These are phyloP conservation scores for Nakataea oryzae DNA, from an alignment of 2,329 filamentous ascomycete species.

Conservation along the genomic window DNA sequence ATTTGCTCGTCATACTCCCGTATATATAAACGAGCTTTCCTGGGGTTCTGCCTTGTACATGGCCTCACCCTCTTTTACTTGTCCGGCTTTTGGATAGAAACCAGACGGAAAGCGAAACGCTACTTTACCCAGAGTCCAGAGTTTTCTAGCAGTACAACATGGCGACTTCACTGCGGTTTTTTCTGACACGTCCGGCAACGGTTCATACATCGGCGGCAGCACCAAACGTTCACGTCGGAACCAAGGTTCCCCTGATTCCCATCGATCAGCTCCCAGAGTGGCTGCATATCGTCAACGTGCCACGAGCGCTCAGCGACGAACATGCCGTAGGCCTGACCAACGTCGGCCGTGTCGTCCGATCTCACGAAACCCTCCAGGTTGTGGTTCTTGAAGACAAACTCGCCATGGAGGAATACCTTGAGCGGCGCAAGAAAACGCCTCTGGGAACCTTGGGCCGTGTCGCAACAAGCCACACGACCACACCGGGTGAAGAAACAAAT, in stretches of 20 bases:
- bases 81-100: background rate
- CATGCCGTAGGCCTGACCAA: slow-evolving; percentile 27
- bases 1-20: no score
- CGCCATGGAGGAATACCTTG: no score
- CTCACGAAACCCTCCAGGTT: slow-evolving; percentile 5
- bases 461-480: no score
- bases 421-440: no score
- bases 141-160: background rate
- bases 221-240: slow-evolving; percentile 12
- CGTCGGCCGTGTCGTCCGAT: slow-evolving; percentile 19
- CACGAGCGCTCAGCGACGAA: slow-evolving; percentile 26
- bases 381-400: background rate
- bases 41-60: background rate
- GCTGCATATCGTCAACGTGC: slow-evolving; percentile 30
- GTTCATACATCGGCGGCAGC: background rate
- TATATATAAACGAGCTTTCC: background rate
- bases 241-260: slow-evolving; percentile 42
- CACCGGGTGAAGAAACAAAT: background rate
- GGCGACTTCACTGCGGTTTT: background rate
- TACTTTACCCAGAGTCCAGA: background rate
- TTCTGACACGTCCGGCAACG: background rate
- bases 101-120: background rate
- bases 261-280: slow-evolving; percentile 39
- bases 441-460: no score
- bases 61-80: background rate